Evolutionary conservation across 1,284 basidiomycete genomes (phyloP).

Genomic region (Laetiporus sulphureus): DNA sequence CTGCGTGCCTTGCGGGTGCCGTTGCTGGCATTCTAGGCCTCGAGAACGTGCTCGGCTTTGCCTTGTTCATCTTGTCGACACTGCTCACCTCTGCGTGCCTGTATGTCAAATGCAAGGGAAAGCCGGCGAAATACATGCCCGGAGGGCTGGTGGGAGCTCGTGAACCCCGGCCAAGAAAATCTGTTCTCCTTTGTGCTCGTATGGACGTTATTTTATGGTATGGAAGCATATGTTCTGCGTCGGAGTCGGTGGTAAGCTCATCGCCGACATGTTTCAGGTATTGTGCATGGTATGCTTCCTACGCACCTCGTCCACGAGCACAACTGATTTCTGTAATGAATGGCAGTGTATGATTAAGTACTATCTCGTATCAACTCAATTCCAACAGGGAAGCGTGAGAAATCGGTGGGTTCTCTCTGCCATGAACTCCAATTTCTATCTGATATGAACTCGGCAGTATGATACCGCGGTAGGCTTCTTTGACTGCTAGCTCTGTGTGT

Average conservation of each 20-base stretch:
- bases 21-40: slow-evolving; percentile 83
- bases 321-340: slow-evolving; percentile 6
- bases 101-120: slow-evolving; percentile 64
- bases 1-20: slow-evolving; percentile 78
- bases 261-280: slow-evolving; percentile 15
- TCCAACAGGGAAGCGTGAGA: too few species aligned
- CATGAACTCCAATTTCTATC: too few species aligned
- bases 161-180: slow-evolving; percentile 82
- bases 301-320: slow-evolving; percentile 2
- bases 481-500: too few species aligned
- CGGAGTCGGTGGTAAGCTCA: not conserved
- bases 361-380: too few species aligned
- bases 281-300: slow-evolving; percentile 21
- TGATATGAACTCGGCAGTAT: too few species aligned
- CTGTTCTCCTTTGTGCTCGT: slow-evolving; percentile 80
- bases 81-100: slow-evolving; percentile 60
- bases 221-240: slow-evolving; percentile 32
- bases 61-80: slow-evolving; percentile 65
- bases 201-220: slow-evolving; percentile 87
- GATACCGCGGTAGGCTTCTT: too few species aligned
- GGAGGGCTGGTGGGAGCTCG: slow-evolving; percentile 58
- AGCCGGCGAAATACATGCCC: slow-evolving; percentile 50
- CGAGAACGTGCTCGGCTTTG: slow-evolving; percentile 77
- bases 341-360: slow-evolving; percentile 23
- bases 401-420: too few species aligned